Conservation (phyloP, 805 yeast genomes). For the Jamesozyma spencerorum region DNA sequence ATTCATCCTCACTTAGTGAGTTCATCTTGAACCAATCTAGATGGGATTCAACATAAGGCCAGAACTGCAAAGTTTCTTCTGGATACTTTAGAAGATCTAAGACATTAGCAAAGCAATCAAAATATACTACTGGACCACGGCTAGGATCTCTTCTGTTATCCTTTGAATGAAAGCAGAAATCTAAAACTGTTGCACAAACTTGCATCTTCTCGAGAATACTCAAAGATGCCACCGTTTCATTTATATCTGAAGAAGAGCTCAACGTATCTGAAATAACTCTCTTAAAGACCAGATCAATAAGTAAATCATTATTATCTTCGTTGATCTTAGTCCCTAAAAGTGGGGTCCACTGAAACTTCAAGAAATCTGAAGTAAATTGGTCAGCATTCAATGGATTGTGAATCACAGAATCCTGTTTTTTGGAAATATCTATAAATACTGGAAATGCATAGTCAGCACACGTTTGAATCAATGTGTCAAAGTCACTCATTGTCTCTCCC, state of each 20-base stretch:
- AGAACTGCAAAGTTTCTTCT: slow-evolving; percentile 15
- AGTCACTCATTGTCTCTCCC: neutral
- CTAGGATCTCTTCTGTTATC: slow-evolving; percentile 8
- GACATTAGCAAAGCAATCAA: slow-evolving; percentile 17
- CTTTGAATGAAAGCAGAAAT: slow-evolving; percentile 20
- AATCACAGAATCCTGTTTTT: neutral
- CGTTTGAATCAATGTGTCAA: slow-evolving; percentile 9
- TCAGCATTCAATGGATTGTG: neutral
- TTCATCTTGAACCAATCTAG: slow-evolving; percentile 24
- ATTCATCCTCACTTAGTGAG: slow-evolving; percentile 5
- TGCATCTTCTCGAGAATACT: slow-evolving; percentile 2
- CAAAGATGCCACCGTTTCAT: neutral
- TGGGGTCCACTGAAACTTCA: slow-evolving; percentile 13
- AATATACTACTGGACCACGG: slow-evolving; percentile 19
- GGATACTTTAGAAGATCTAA: slow-evolving; percentile 23
- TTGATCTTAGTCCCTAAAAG: neutral
- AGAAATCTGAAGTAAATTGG: slow-evolving; percentile 4
- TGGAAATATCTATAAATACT: slow-evolving; percentile 4
- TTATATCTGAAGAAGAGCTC: neutral
- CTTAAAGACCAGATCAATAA: slow-evolving; percentile 12
- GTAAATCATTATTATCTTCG: slow-evolving; percentile 7
- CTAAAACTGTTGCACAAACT: slow-evolving; percentile 17
- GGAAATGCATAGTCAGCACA: slow-evolving; percentile 11
- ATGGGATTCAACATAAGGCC: slow-evolving; percentile 26
- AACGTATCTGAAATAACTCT: slow-evolving; percentile 13